Base-by-base conservation (phyloP, 2,329 filamentous ascomycete species). In the Ceratocystiopsis sp. region DNA sequence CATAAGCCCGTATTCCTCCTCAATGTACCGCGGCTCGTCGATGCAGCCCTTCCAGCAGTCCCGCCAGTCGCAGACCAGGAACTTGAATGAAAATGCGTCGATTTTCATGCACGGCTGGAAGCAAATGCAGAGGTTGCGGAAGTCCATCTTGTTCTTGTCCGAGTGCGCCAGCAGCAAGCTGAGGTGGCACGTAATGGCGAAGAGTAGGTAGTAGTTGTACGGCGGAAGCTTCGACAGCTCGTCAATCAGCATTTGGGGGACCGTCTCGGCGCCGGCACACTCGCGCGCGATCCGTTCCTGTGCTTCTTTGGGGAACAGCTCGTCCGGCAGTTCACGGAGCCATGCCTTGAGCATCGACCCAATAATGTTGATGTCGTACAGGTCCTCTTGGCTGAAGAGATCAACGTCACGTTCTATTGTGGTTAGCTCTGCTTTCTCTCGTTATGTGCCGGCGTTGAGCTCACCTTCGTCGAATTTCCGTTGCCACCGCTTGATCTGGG, bases 111-210 rank as follows among this genome's bases (percentile, higher is more conserved):
- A 93, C 4, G 89, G 89, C 60, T 94, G 86, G 61, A 95, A 95
- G 64, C 89, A 96, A 53, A 95, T 93, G 63, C 86, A 93, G 19
- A 96, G 67, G 51, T 95, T 95, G 56, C 84, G 78, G 57, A 89
- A 94, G 57, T 93, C 85, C 89, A 96, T 96, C 66, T 93, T 94
- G 71, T 95, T 96, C 66, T 89, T 87, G 50, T 93, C 84, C 19
- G 86, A 82, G 59, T 93, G 89, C 1, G 84, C 86, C 52, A 94
- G 78, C 11, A 96, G 71, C 21, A 95, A 72, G 53, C 86, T 94
- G 40, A 96, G 77, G 55, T 96, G 89, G 61, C 89, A 95, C 33
- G 89, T 96, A 53, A 95, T 94, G 53, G 89, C 89, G 58, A 96
- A 96, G 7, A 96, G 76, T 14, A 96, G 79, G 57, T 96, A 95